Conservation (phyloP, 139 green algal species). For the Pseudopediastrum boryanum region DNA sequence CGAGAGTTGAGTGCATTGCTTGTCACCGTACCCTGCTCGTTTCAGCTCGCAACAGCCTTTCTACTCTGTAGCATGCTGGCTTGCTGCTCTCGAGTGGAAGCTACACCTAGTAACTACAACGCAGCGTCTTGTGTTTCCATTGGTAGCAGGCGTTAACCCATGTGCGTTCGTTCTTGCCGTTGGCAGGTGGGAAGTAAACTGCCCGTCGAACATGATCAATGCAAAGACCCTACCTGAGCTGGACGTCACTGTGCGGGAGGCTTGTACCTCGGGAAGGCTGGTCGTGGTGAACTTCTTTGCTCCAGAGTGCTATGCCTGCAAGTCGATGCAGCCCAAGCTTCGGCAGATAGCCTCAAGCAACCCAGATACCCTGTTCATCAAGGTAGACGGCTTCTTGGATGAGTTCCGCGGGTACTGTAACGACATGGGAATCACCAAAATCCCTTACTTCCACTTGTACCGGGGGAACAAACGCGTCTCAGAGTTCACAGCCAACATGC, state of each 20-base stretch:
- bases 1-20: neutral
- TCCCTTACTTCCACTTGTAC: constrained; percentile 63
- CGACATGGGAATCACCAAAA: constrained; percentile 51
- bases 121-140: neutral
- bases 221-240: constrained; percentile 14
- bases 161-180: too few relatives aligned
- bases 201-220: constrained; percentile 27
- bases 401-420: constrained; percentile 49
- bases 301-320: constrained; percentile 49
- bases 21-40: too few relatives aligned
- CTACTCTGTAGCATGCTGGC: neutral
- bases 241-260: neutral
- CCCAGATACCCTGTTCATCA: constrained; percentile 63
- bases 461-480: constrained; percentile 20
- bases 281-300: constrained; percentile 67
- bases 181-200: constrained; percentile 39
- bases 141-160: neutral
- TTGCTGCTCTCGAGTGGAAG: neutral
- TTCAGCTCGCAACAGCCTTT: too few relatives aligned
- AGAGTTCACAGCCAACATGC: constrained; percentile 67
- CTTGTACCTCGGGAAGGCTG: constrained; percentile 12
- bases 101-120: neutral
- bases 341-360: constrained; percentile 59
- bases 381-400: constrained; percentile 49
- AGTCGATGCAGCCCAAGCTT: constrained; percentile 62